phyloP scores from a whole-genome alignment of 306 rosid genomes.

The Lotus japonicus region DNA sequence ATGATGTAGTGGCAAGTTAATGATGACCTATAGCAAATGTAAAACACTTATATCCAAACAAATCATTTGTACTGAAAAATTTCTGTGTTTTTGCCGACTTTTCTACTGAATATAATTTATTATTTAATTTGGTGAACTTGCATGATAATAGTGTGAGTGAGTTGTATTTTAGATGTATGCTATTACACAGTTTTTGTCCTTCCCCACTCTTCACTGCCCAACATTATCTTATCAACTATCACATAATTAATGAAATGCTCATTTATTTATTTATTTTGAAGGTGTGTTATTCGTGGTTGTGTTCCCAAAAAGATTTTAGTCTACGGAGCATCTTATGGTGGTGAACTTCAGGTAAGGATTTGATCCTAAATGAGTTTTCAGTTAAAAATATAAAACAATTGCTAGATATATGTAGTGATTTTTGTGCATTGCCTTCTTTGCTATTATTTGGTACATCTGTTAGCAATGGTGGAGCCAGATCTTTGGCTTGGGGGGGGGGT shows the following conservation, averaged over 20 bases:
- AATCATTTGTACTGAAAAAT: neutral
- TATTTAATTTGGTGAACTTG: neutral
- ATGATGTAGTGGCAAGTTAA: neutral
- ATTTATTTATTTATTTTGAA: constrained; percentile 28
- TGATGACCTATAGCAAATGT: neutral
- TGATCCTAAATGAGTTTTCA: neutral
- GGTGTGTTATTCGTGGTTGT: constrained; percentile 98
- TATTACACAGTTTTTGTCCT: neutral
- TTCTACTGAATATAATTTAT: neutral
- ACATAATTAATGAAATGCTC: constrained; percentile 11
- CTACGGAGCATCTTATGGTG: constrained; percentile 78
- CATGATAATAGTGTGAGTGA: neutral
- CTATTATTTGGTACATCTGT: neutral
- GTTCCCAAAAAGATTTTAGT: constrained; percentile 99
- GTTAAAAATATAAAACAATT: constrained; percentile 7
- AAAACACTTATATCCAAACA: neutral
- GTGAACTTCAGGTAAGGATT: constrained; percentile 75
- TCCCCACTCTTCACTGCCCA: neutral
- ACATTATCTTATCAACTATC: neutral
- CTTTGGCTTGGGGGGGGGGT: no score
- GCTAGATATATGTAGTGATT: neutral
- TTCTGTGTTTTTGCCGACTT: neutral
- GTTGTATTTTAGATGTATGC: constrained; percentile 5
- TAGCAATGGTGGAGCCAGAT: no score
- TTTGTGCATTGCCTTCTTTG: neutral